These are phyloP conservation scores for Aotearoamyces nothofagi DNA, from an alignment of 2,329 filamentous ascomycete species.

Conservation along the genomic window DNA sequence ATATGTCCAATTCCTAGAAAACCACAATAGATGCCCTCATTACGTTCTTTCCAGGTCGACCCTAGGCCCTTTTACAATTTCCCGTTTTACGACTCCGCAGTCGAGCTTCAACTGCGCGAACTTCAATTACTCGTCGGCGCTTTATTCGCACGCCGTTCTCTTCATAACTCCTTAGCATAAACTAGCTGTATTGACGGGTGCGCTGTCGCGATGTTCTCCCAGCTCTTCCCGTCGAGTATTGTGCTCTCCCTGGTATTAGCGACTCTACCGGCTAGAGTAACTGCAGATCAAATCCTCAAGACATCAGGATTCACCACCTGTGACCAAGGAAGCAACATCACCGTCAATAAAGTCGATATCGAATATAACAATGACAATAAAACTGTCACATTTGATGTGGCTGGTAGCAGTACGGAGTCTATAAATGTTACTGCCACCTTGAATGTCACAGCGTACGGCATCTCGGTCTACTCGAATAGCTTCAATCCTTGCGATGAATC, in stretches of 20 bases:
- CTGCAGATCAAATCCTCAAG: conserved; percentile 58
- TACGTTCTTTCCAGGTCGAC: conserved; percentile 45
- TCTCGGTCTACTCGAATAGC: conserved; percentile 57
- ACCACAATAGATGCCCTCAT: no score
- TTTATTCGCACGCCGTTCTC: conserved; percentile 4
- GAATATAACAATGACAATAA: conserved; percentile 63
- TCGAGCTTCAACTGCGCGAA: no score
- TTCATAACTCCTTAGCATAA: conserved; percentile 11
- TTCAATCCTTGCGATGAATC: conserved; percentile 69
- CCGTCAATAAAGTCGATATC: conserved; percentile 61
- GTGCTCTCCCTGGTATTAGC: no score
- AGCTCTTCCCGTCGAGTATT: no score
- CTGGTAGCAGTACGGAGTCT: conserved; percentile 54
- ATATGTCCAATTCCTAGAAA: no score
- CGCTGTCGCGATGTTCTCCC: no score
- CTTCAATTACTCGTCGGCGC: conserved; percentile 21
- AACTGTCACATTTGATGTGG: conserved; percentile 66
- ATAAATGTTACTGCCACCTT: conserved; percentile 72
- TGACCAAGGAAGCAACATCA: conserved; percentile 40
- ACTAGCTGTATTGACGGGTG: no score
- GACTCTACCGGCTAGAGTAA: conserved; percentile 23
- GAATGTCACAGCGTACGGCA: conserved; percentile 72
- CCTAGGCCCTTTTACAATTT: no score
- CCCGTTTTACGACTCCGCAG: no score
- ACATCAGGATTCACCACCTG: conserved; percentile 74